These are phyloP conservation scores for Quercus dentata DNA, from an alignment of 306 rosid genomes.

Conservation along the genomic window DNA sequence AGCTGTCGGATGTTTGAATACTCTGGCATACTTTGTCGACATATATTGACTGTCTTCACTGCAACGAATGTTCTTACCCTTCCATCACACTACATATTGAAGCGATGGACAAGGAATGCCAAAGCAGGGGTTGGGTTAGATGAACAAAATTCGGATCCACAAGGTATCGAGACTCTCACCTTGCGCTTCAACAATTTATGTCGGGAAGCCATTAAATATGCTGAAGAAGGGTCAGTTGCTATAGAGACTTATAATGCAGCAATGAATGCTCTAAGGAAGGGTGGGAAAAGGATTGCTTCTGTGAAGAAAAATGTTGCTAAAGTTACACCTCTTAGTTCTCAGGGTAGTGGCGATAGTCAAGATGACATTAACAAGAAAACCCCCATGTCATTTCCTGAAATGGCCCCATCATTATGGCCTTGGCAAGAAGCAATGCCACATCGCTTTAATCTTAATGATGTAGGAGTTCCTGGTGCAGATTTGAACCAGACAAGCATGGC, in stretches of 20 bases:
- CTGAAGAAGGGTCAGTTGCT: conserved; percentile 69
- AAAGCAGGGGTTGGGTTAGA: conserved; percentile 38
- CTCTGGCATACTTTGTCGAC: conserved; percentile 69
- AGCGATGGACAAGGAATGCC: conserved; percentile 76
- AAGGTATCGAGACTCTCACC: conserved; percentile 48
- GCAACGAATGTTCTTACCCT: conserved; percentile 83
- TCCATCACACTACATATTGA: conserved; percentile 63
- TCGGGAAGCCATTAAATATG: conserved; percentile 65
- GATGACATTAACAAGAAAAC: conserved; percentile 53
- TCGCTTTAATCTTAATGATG: conserved; percentile 53
- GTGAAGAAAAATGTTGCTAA: conserved; percentile 59
- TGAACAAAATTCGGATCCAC: conserved; percentile 43
- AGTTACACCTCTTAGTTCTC: conserved; percentile 41
- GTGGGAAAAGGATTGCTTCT: conserved; percentile 41
- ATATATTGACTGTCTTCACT: conserved; percentile 77
- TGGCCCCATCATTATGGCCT: conserved; percentile 52
- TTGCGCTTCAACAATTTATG: conserved; percentile 66
- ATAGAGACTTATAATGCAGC: conserved; percentile 67
- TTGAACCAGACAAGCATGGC: conserved; percentile 45
- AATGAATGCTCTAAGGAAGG: conserved; percentile 51
- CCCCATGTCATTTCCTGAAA: conserved; percentile 33
- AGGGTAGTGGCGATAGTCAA: conserved; percentile 44
- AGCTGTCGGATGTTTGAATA: conserved; percentile 90
- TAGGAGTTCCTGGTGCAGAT: conserved; percentile 55
- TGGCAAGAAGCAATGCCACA: conserved; percentile 58